These are phyloP conservation scores for Penicillium coprophilum DNA, from an alignment of 495 filamentous ascomycete species.

Conservation along the genomic window DNA sequence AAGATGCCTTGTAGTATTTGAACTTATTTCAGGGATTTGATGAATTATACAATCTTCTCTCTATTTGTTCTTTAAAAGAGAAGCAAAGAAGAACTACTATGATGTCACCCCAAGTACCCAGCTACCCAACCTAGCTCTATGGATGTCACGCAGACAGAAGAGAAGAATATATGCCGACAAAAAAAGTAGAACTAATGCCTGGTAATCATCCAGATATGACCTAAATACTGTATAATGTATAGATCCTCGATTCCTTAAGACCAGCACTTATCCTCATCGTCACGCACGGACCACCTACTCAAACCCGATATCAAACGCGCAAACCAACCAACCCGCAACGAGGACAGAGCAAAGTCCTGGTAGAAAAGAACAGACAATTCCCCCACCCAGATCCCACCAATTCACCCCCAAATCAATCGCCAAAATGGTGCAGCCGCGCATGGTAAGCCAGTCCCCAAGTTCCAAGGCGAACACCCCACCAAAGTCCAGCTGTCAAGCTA, in stretches of 20 bases:
- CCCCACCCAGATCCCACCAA: conserved; percentile 1
- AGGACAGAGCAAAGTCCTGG: not conserved
- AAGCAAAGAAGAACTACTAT: not conserved
- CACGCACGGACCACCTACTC: conserved; percentile 28
- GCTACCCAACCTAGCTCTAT: not conserved
- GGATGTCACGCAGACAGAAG: not conserved
- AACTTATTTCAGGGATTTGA: not conserved
- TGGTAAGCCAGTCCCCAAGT: conserved; percentile 30
- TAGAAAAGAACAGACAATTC: not conserved
- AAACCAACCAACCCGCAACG: conserved; percentile 11
- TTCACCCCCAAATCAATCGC: conserved; percentile 1
- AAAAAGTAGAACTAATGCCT: not conserved
- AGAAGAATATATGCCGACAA: not conserved
- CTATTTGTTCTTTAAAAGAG: not conserved
- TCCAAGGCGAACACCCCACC: conserved; percentile 7
- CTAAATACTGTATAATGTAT: not conserved
- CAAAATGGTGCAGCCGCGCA: conserved; percentile 47
- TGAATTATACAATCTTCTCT: not conserved
- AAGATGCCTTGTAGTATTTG: not conserved
- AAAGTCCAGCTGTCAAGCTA: conserved; percentile 9
- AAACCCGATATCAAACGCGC: conserved; percentile 13
- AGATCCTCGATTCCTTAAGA: not conserved
- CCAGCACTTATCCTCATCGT: conserved; percentile 2
- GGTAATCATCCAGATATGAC: not conserved
- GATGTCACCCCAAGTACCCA: conserved; percentile 9